Base-by-base conservation (phyloP, 2,329 filamentous ascomycete species). In the Neocatenulostroma microsporum region DNA sequence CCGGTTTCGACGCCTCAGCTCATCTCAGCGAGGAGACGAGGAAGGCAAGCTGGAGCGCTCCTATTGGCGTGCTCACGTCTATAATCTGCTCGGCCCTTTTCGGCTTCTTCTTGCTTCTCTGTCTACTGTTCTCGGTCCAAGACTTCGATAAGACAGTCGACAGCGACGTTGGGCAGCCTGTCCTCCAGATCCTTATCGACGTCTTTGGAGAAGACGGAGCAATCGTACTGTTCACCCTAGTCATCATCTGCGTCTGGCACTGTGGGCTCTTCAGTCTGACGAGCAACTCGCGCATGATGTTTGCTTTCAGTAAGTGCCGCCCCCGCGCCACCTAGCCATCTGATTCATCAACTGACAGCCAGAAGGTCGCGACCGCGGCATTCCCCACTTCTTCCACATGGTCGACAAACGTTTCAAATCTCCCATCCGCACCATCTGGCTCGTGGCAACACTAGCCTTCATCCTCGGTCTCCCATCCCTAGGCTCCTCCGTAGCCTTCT, bases 221-320 rank as follows among this genome's bases (percentile, higher is more conserved):
- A 0, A 64, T 77, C 7, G 72, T 63, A 1, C 51, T 76, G 5
- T 76, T 77, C 56, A 65, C 60, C 1, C 55, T 77, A 11, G 63
- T 77, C 42, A 74, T 77, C 46, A 57, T 77, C 21, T 77, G 74
- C 38, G 70, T 77, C 3, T 78, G 74, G 74, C 74, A 77, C 50
- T 76, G 72, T 41, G 74, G 73, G 0, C 61, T 77, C 0, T 77
- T 78, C 49, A 69, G 64, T 34, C 62, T 78, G 61, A 77, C 73
- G 0, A 67, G 62, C 33, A 76, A 76, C 48, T 69, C 64, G 25
- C 62, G 73, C 18, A 76, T 76, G 73, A 76, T 76, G 70, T 76
- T 74, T 46, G 71, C 71, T 1, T 76, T 76, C 47, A 62, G 41
- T 40, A 34, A 21, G 33, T 31, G 3, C 13, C 11, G 5, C 8